Percentiles rank a stretch among this genome's conserved stretches.
Conservation (phyloP, 2,329 filamentous ascomycete species). For the Elsinoe necatrix region DNA sequence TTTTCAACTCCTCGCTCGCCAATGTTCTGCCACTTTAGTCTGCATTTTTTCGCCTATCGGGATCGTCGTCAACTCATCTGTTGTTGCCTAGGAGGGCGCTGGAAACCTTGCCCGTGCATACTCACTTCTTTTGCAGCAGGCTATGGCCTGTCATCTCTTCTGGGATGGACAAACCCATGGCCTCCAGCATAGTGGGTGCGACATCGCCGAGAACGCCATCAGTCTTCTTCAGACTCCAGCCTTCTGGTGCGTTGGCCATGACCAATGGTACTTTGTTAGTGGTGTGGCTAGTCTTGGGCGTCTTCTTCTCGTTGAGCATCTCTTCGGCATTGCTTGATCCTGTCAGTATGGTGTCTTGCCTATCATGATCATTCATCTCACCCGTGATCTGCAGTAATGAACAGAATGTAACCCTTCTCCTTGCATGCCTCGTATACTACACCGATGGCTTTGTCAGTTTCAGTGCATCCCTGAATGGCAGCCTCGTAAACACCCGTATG, state of each 20-base stretch:
- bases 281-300: constrained; percentile 96
- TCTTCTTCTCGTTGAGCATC: constrained; percentile 94
- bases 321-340: constrained; percentile 74
- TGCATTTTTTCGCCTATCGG: constrained; percentile 3
- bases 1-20: not conserved
- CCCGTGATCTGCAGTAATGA: constrained; percentile 94
- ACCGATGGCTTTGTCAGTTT: constrained; percentile 91
- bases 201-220: constrained; percentile 94
- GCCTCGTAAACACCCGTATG: constrained; percentile 97
- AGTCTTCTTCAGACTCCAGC: constrained; percentile 75
- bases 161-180: constrained; percentile 85
- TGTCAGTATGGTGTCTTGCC: constrained; percentile 18
- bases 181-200: constrained; percentile 81
- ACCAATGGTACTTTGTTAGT: constrained; percentile 96
- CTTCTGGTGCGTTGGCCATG: constrained; percentile 91
- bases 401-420: constrained; percentile 84
- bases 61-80: constrained; percentile 13
- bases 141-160: constrained; percentile 85
- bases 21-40: not conserved
- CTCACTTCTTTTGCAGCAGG: constrained; percentile 65
- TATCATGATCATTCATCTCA: constrained; percentile 32
- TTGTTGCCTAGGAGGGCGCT: not conserved
- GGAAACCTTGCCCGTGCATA: not conserved
- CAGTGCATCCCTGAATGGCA: constrained; percentile 71
- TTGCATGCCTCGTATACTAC: constrained; percentile 89